Conservation (phyloP, 345 rosid species). For the Gossypium stocksii region DNA sequence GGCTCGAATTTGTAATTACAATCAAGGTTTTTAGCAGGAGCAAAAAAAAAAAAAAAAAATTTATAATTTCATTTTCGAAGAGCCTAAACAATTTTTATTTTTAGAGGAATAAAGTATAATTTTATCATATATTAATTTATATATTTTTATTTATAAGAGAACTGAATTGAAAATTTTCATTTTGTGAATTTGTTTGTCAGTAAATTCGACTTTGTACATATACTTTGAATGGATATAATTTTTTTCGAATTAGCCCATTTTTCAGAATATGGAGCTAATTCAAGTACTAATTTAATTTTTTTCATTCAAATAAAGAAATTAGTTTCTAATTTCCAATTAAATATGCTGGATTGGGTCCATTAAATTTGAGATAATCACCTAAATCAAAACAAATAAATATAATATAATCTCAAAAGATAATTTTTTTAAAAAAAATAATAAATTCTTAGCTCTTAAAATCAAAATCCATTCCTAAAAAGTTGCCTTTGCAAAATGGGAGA, state of each 20-base stretch:
- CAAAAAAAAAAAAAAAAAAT: too few relatives aligned
- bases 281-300: not conserved
- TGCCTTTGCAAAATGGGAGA: not conserved
- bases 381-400: not conserved
- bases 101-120: accelerated
- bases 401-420: not conserved
- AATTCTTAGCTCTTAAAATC: not conserved
- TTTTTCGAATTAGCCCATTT: not conserved
- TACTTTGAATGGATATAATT: too few relatives aligned
- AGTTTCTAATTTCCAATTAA: not conserved
- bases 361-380: not conserved
- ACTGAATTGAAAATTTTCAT: too few relatives aligned
- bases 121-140: too few relatives aligned
- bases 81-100: too few relatives aligned
- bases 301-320: not conserved
- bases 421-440: not conserved
- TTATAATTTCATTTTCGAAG: too few relatives aligned
- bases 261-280: too few relatives aligned
- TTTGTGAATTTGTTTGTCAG: too few relatives aligned
- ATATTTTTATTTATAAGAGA: too few relatives aligned
- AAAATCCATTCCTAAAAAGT: conserved; percentile 7
- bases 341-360: not conserved
- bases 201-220: too few relatives aligned
- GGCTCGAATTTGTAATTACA: too few relatives aligned
- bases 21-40: too few relatives aligned